phyloP scores from a whole-genome alignment of 2,329 filamentous ascomycete genomes.

The Apiospora koreana region DNA sequence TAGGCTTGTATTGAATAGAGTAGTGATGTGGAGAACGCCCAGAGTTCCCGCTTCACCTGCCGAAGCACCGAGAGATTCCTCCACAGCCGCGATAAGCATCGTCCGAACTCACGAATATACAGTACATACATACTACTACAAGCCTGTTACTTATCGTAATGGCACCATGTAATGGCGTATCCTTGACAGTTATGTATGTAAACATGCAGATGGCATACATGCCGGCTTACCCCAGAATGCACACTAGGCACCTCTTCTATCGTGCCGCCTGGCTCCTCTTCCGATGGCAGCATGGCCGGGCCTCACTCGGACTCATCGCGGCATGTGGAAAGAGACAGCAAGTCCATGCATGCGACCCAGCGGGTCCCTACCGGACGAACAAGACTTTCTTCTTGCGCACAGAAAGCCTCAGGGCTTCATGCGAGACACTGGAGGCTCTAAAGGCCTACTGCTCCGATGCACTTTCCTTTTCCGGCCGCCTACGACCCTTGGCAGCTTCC shows the following conservation, averaged over 20 bases:
- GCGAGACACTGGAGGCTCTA: neutral
- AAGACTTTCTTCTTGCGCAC: neutral
- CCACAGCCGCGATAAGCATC: neutral
- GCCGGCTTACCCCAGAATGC: neutral
- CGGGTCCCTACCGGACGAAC: neutral
- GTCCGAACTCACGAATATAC: neutral
- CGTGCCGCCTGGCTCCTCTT: neutral
- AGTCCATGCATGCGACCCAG: neutral
- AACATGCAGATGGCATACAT: neutral
- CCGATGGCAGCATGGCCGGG: neutral
- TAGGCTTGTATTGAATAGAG: neutral
- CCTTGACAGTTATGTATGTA: neutral
- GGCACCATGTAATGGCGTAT: neutral
- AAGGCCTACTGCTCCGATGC: neutral
- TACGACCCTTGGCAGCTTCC: neutral
- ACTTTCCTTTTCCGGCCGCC: constrained; percentile 4
- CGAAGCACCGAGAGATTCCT: neutral
- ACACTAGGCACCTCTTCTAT: neutral
- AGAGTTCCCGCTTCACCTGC: neutral
- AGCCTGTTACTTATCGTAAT: neutral
- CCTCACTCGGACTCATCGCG: neutral
- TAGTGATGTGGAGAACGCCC: neutral
- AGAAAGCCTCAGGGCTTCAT: neutral
- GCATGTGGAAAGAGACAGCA: neutral
- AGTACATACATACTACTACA: no score